A percentile compares a stretch with the other conserved stretches of the same genome.
These are phyloP conservation scores for Samsoniella hepiali DNA, from an alignment of 2,329 filamentous ascomycete species.

Conservation along the genomic window DNA sequence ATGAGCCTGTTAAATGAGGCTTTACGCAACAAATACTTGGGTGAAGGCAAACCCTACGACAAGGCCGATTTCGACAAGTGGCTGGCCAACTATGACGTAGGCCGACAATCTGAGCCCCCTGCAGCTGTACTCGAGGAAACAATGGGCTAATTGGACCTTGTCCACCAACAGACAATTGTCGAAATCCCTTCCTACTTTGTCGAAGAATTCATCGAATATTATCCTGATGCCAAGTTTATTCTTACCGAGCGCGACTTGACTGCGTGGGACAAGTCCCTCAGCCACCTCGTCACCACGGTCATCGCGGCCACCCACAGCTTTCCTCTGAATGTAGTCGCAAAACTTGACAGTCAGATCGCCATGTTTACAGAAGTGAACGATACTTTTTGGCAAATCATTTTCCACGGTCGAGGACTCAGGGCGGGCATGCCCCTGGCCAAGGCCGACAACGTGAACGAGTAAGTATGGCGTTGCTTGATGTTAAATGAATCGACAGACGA, in stretches of 20 bases:
- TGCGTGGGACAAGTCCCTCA: conserved; percentile 33
- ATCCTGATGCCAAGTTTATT: conserved; percentile 37
- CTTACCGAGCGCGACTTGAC: conserved; percentile 34
- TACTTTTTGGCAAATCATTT: not conserved
- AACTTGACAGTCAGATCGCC: conserved; percentile 24
- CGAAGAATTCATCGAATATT: conserved; percentile 28
- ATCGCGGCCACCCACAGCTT: conserved; percentile 19
- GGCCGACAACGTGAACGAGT: conserved; percentile 3
- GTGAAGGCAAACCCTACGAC: conserved; percentile 31
- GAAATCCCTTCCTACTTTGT: conserved; percentile 27
- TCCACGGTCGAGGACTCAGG: conserved; percentile 5
- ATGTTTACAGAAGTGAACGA: not conserved
- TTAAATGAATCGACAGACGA: no score
- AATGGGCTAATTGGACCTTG: not conserved
- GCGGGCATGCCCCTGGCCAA: conserved; percentile 9
- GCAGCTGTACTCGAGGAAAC: not conserved
- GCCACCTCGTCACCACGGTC: conserved; percentile 26
- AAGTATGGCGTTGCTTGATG: not conserved
- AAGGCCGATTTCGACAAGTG: conserved; percentile 40
- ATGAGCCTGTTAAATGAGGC: conserved; percentile 31
- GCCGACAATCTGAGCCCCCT: not conserved
- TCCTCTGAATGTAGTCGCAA: conserved; percentile 27
- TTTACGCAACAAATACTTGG: conserved; percentile 28
- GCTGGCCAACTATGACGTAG: conserved; percentile 37
- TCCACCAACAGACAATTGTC: not conserved